Evolutionary conservation across 2,329 filamentous ascomycete species (phyloP), one percentile per base, ranked within the genome.

Genomic region (Chaetothyriales sp.): DNA sequence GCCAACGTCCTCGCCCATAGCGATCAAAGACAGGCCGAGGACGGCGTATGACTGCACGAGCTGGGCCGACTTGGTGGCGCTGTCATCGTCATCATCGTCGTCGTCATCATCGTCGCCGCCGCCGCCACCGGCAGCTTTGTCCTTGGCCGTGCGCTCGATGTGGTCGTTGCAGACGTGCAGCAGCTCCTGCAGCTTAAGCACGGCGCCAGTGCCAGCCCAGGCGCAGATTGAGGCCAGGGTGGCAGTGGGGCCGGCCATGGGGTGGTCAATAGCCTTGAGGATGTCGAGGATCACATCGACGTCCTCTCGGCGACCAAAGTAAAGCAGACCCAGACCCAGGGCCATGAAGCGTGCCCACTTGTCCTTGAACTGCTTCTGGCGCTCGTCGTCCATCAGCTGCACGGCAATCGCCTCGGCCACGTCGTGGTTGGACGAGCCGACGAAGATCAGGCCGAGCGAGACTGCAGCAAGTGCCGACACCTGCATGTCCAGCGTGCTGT

Each of bases 321-420:
- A 98, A 25, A 98, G 75, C 22, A 98, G 77, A 1, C 90, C 92
- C 55, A 98, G 77, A 57, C 92, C 92, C 43, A 98, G 81, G 18
- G 86, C 89, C 72, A 98, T 84, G 72, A 98, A 98, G 18, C 92
- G 82, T 28, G 89, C 92, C 92, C 92, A 98, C 70, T 96, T 98
- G 70, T 96, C 87, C 60, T 93, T 95, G 54, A 98, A 74, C 66
- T 95, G 89, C 62, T 79, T 83, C 69, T 84, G 84, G 51, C 89
- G 81, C 53, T 96, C 90, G 52, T 96, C 90, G 59, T 98, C 92
- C 68, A 98, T 79, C 60, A 98, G 75, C 0, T 90, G 94, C 51
- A 85, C 86, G 49, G 96, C 83, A 60, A 98, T 92, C 8, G 89
- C 84, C 68, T 94, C 86, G 57, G 84, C 92, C 53, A 96, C 84